These are phyloP conservation scores for Starmerella khaoyaiensis DNA, from an alignment of 805 yeast genomes.

Conservation along the genomic window DNA sequence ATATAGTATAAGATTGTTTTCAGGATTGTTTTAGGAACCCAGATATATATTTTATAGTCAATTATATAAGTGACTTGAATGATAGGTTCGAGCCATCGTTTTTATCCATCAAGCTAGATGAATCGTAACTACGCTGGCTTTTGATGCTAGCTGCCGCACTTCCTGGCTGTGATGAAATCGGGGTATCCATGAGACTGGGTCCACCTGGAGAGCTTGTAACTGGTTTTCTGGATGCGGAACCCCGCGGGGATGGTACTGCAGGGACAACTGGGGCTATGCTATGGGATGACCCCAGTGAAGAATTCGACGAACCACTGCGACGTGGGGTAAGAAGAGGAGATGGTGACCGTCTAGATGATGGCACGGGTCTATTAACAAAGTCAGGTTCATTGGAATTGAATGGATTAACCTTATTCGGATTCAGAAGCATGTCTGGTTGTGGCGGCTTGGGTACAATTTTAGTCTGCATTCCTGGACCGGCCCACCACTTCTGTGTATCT, in stretches of 20 bases:
- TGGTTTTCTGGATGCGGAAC: background rate
- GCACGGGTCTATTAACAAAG: constrained; percentile 30
- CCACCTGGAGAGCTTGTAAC: no score
- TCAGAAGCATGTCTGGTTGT: constrained; percentile 37
- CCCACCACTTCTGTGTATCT: constrained; percentile 83
- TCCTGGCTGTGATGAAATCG: constrained; percentile 1
- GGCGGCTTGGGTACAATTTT: constrained; percentile 45
- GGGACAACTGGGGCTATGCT: no score
- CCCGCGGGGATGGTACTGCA: background rate
- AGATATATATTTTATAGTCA: background rate
- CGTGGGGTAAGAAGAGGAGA: constrained; percentile 1
- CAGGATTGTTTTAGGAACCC: no score
- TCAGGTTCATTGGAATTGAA: constrained; percentile 46
- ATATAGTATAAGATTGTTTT: no score
- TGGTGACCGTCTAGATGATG: constrained; percentile 15
- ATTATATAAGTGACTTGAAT: constrained; percentile 13
- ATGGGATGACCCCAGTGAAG: no score
- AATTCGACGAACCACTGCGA: background rate
- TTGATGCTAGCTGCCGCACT: constrained; percentile 8
- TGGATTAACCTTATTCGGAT: constrained; percentile 56
- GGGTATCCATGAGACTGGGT: constrained; percentile 14
- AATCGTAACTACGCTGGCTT: constrained; percentile 1
- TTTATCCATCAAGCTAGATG: constrained; percentile 11
- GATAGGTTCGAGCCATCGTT: constrained; percentile 5
- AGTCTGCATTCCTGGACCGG: constrained; percentile 60